These are phyloP conservation scores for Pyrenopolyporus hunteri DNA, from an alignment of 495 filamentous ascomycete species.

Conservation along the genomic window DNA sequence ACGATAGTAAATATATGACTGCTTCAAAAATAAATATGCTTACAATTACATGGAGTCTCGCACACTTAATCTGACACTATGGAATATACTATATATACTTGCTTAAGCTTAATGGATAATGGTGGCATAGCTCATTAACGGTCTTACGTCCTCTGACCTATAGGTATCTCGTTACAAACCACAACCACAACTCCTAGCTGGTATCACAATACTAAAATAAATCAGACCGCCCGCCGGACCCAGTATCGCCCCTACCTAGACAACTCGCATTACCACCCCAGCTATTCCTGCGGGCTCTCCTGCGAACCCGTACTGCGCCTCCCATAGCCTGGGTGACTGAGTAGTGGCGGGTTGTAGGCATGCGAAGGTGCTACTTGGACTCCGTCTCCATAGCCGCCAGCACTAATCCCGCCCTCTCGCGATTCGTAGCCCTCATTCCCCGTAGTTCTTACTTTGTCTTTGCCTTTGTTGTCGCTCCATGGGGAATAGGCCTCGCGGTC, in stretches of 20 bases:
- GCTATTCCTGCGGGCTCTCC: not conserved
- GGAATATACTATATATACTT: too few relatives aligned
- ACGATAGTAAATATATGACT: too few relatives aligned
- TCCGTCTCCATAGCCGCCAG: constrained; percentile 21
- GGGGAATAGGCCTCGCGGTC: constrained; percentile 21
- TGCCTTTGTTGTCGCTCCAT: constrained; percentile 40
- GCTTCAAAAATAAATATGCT: too few relatives aligned
- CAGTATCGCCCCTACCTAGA: not conserved
- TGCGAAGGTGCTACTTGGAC: not conserved
- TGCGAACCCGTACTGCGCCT: constrained; percentile 19
- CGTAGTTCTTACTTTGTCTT: constrained; percentile 22
- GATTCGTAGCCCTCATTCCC: constrained; percentile 42
- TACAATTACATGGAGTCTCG: too few relatives aligned
- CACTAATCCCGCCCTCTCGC: constrained; percentile 39
- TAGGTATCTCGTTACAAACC: not conserved
- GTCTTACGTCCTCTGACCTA: not conserved
- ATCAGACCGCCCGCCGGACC: not conserved
- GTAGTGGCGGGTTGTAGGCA: constrained; percentile 21
- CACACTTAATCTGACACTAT: not conserved
- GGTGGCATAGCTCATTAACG: not conserved
- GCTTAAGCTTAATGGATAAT: too few relatives aligned
- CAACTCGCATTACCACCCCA: not conserved
- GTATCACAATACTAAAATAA: not conserved
- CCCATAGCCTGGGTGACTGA: constrained; percentile 42
- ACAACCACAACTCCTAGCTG: not conserved